Base-by-base conservation (phyloP, 1,139 yeast genomes). In the Nakaseomyces sp. region DNA sequence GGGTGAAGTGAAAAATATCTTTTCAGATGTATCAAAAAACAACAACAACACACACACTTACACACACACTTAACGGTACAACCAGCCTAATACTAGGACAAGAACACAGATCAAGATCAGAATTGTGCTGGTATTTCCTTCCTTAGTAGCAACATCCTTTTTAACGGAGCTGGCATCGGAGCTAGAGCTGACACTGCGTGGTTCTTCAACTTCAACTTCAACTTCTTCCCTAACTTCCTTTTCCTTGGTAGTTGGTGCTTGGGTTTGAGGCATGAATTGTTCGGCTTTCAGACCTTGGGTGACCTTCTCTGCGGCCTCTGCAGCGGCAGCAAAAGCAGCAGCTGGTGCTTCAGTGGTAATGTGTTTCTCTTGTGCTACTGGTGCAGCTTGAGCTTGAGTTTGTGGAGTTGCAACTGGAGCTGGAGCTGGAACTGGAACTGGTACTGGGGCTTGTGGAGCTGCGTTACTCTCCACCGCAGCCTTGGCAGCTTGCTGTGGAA, bases 61-160 rank as follows among this genome's bases (percentile, higher is more conserved):
- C n/a, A n/a, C n/a, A n/a, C n/a, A n/a, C n/a, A n/a, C n/a, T 61
- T 66, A 77, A 57, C 74, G 73, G 52, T 76, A 74, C 60, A 76
- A 69, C 80, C 81, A 76, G 47, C 81, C 82, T 50, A 76, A 64
- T 50, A 77, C 67, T 65, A 78, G 72, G 45, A 82, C 79, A 55
- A 77, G 61, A 46, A 77, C 55, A 55, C 77, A 73, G 61, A 77
- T 71, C 65, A 67, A 70, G 65, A 58, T 72, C 61, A 48, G 72
- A 63, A 78, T 76, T 42, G 38, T 35, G 12, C 28, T 35, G 17
- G 38, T 20, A 18, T 13, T 20, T 3, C 38, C 38, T 19, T 73
- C 64, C 28, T 79, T 68, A n/a, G n/a, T n/a, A n/a, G n/a, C n/a
- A 44, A 15, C 33, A 17, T 73, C 72, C 30, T 55, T 51, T 12